Conservation (phyloP, 2,329 filamentous ascomycete species). For the Elsinoe ampelina region DNA sequence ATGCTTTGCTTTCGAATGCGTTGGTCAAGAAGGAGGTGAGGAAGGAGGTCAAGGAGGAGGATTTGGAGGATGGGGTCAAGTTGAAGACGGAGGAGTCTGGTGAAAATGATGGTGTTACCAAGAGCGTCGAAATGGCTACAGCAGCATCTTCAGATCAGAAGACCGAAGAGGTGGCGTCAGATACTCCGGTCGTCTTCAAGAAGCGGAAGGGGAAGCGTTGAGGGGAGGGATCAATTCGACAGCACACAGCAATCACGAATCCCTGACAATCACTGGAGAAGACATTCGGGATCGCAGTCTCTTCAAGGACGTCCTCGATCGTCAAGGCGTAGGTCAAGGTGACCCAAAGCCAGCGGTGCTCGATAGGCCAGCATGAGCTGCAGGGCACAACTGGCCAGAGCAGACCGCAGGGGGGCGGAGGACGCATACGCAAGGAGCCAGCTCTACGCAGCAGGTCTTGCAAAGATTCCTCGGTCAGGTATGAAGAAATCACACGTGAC, state of each 20-base stretch:
- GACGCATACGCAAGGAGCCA: too few species aligned
- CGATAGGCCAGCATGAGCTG: too few species aligned
- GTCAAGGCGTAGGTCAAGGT: too few species aligned
- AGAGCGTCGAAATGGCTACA: conserved; percentile 16
- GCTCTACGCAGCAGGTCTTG: too few species aligned
- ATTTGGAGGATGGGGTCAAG: conserved; percentile 23
- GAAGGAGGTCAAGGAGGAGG: conserved; percentile 25
- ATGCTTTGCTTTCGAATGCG: conserved; percentile 43
- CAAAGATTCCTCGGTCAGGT: too few species aligned
- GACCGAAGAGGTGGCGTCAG: conserved; percentile 24
- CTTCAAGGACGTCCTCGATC: too few species aligned
- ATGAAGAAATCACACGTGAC: too few species aligned
- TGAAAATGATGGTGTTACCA: conserved; percentile 25
- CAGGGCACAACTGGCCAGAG: too few species aligned
- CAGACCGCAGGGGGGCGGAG: too few species aligned
- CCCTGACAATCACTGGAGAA: too few species aligned
- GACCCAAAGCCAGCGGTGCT: too few species aligned
- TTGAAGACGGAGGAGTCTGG: conserved; percentile 26
- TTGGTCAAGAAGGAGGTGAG: conserved; percentile 22
- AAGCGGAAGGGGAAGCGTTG: conserved; percentile 53
- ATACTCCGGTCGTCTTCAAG: conserved; percentile 60
- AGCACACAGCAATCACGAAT: neutral
- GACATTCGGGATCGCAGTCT: too few species aligned
- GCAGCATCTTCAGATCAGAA: conserved; percentile 5
- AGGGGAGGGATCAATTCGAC: conserved; percentile 9